phyloP scores from a whole-genome alignment of 2,329 filamentous ascomycete species.

The Parafenestella ontariensis region DNA sequence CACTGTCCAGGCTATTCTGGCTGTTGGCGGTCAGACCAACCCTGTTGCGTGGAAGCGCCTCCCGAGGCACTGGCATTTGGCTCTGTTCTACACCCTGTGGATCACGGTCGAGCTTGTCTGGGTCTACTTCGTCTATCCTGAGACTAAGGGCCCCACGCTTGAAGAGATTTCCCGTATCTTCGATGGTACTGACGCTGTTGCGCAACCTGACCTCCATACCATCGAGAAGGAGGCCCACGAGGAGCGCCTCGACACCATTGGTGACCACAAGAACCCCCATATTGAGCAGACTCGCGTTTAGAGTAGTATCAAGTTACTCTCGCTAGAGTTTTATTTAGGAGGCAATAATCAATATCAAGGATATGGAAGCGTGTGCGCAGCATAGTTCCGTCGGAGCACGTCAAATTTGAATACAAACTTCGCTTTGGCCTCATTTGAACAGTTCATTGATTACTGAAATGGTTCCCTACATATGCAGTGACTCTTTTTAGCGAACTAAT shows the following conservation, averaged over 20 bases:
- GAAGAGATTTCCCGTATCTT: constrained; percentile 75
- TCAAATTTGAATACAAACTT: not conserved
- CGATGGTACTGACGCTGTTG: constrained; percentile 64
- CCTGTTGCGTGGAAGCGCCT: constrained; percentile 68
- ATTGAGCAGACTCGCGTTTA: constrained; percentile 21
- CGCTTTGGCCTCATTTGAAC: not conserved
- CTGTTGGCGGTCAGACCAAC: constrained; percentile 67
- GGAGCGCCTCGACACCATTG: constrained; percentile 18
- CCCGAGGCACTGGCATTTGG: constrained; percentile 66
- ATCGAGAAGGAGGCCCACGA: constrained; percentile 28
- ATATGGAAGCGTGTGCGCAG: not conserved
- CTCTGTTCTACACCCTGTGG: constrained; percentile 71
- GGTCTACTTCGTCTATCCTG: constrained; percentile 54
- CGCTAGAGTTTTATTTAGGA: not conserved
- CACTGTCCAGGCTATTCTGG: constrained; percentile 67
- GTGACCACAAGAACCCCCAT: constrained; percentile 22
- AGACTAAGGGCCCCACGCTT: constrained; percentile 73
- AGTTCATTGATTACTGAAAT: not conserved
- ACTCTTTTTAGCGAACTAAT: not conserved
- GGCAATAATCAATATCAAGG: not conserved
- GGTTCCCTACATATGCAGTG: not conserved
- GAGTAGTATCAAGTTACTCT: not conserved
- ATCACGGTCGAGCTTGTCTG: constrained; percentile 66
- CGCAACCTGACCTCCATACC: constrained; percentile 30
- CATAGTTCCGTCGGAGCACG: not conserved